Evolutionary conservation across 345 rosid species (phyloP).

Genomic region (Euphorbia tirucalli): DNA sequence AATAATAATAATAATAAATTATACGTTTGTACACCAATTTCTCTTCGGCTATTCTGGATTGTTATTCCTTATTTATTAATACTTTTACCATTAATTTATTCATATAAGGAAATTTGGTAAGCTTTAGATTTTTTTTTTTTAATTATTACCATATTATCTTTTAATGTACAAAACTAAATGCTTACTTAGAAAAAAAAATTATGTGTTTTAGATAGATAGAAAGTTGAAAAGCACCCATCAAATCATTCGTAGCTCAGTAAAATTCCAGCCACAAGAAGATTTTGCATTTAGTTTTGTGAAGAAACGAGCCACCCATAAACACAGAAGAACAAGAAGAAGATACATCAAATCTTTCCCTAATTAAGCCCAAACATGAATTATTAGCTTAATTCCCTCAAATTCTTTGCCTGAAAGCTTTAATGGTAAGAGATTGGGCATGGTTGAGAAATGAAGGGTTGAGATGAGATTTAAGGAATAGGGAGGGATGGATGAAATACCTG

Average conservation of each 20-base stretch:
- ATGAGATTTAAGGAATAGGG: too few relatives aligned
- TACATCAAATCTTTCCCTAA: conserved; percentile 14
- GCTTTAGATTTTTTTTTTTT: not conserved
- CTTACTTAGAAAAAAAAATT: not conserved
- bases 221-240: not conserved
- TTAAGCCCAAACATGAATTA: not conserved
- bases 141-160: not conserved
- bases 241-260: not conserved
- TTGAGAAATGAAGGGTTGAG: conserved; percentile 10
- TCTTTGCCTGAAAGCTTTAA: too few relatives aligned
- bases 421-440: not conserved
- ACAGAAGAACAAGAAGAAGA: not conserved
- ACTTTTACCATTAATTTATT: not conserved
- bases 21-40: not conserved
- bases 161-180: not conserved
- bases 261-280: not conserved
- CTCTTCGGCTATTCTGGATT: too few relatives aligned
- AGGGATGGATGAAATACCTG: conserved; percentile 63
- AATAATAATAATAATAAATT: not conserved
- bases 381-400: not conserved
- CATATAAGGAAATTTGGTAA: not conserved
- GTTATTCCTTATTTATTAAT: not conserved
- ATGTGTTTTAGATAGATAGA: too few relatives aligned
- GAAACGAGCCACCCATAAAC: conserved; percentile 3
- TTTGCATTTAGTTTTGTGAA: not conserved